Evolutionary conservation across 2,329 filamentous ascomycete genomes (phyloP), one percentile per base, ranked within the genome.

Genomic region (Graphiopsis chlorocephala): DNA sequence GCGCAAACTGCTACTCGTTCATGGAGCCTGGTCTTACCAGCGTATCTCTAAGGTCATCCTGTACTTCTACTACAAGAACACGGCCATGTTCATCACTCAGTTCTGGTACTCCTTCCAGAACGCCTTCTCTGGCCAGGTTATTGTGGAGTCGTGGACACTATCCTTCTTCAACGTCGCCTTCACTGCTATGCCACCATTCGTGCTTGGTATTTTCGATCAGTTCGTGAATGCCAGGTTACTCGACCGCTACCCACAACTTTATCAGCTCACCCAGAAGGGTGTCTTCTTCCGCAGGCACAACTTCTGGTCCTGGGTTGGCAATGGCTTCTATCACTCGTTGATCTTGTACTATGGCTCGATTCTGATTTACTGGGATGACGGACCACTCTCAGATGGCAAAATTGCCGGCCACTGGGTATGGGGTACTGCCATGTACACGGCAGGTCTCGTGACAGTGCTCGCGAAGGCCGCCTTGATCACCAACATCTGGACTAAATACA

Each of bases 91-190:
- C 80, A 93, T 99, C 90, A 99, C 96, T 66, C 96, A 99, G 76
- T 99, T 99, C 77, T 99, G 96, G 92, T 98, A 95, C 79, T 92
- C 93, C 0, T 99, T 99, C 82, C 93, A 97, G 85, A 99, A 99
- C 78, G 91, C 92, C 69, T 99, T 98, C 79, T 98, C 94, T 1
- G 95, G 95, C 60, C 90, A 97, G 76, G 92, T 98, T 75, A 98
- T 99, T 75, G 98, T 93, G 84, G 95, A 99, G 80, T 98, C 95
- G 11, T 99, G 96, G 96, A 97, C 93, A 0, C 83, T 99, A n/a
- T 97, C 94, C 8, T 96, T 98, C 81, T 99, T 97, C 84, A 99
- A 99, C 82, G 93, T 99, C 77, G 90, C 99, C 77, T 99, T 96
- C 81, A 99, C 95, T 0, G 90, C 96, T 23, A 83, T 97, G 20